A percentile compares a stretch with the other conserved stretches of the same genome.
phyloP scores from a whole-genome alignment of 1,284 basidiomycete species.

The Cutaneotrichosporon arboriforme region DNA sequence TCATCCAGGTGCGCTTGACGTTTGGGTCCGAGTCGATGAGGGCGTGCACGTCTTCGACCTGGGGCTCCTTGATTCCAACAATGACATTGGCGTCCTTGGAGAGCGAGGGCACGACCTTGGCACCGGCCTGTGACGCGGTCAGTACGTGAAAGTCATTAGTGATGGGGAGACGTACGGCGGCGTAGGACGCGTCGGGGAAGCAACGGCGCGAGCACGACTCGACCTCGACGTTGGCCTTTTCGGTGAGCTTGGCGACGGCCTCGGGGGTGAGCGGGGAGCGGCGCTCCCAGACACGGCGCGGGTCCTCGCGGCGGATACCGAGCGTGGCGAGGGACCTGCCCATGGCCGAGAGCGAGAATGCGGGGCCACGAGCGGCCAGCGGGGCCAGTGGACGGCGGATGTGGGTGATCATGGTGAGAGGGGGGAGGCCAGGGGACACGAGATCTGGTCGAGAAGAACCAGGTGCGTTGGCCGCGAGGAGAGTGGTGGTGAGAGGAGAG shows the following conservation, averaged over 20 bases:
- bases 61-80: constrained; percentile 82
- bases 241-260: constrained; percentile 56
- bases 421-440: not conserved
- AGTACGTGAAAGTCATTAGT: not conserved
- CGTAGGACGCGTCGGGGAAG: constrained; percentile 61
- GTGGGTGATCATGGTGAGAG: constrained; percentile 1
- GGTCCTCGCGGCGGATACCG: constrained; percentile 72
- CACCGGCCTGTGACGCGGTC: constrained; percentile 61
- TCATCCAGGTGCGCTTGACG: constrained; percentile 51
- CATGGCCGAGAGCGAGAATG: not conserved
- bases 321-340: constrained; percentile 46
- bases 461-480: not conserved
- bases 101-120: constrained; percentile 58
- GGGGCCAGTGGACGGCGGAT: not conserved
- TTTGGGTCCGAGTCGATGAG: constrained; percentile 15
- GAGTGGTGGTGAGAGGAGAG: not conserved
- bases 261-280: constrained; percentile 73
- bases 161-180: constrained; percentile 53
- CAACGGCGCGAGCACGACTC: constrained; percentile 64
- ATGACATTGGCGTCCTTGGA: constrained; percentile 62
- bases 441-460: not conserved
- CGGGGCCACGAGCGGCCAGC: not conserved
- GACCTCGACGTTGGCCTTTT: constrained; percentile 30
- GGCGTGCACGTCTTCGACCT: constrained; percentile 56
- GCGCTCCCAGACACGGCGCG: constrained; percentile 76